These are phyloP conservation scores for Polytrichum formosum DNA, from an alignment of 225 moss, liverwort and hornwort species.

Conservation along the genomic window DNA sequence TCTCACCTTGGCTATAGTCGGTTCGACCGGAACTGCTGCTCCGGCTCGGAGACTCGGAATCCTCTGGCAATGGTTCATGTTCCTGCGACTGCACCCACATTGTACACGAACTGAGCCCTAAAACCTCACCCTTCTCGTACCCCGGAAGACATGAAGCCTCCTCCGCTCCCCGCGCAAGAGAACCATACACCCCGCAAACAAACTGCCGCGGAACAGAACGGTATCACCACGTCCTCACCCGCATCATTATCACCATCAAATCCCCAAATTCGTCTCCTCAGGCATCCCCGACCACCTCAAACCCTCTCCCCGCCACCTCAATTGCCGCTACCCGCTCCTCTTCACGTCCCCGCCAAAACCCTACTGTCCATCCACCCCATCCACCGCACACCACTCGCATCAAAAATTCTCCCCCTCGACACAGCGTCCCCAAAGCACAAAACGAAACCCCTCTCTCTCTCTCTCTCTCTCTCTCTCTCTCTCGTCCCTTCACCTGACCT, in stretches of 20 bases:
- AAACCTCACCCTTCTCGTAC: slow-evolving; percentile 22
- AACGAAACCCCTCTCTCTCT: not conserved
- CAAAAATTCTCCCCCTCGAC: not conserved
- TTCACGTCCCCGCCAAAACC: not conserved
- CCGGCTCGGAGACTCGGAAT: slow-evolving; percentile 34
- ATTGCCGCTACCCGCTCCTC: not conserved
- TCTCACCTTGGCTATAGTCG: slow-evolving; percentile 41
- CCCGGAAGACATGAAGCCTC: slow-evolving; percentile 6
- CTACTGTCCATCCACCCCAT: not conserved
- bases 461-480: not conserved
- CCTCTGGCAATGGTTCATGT: slow-evolving; percentile 21
- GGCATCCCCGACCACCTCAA: not conserved
- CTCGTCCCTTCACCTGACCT: not conserved
- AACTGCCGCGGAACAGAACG: no score
- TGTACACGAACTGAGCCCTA: slow-evolving; percentile 20
- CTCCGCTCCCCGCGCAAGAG: not conserved
- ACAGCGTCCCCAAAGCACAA: not conserved
- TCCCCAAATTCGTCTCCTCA: not conserved
- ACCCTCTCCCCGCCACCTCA: not conserved
- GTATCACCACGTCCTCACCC: no score
- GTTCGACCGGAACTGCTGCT: slow-evolving; percentile 28
- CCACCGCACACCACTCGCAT: not conserved
- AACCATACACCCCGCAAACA: not conserved
- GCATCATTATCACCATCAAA: not conserved
- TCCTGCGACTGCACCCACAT: slow-evolving; percentile 42